Base-by-base conservation (phyloP, 2,329 filamentous ascomycete species). In the Penicillium sp. region DNA sequence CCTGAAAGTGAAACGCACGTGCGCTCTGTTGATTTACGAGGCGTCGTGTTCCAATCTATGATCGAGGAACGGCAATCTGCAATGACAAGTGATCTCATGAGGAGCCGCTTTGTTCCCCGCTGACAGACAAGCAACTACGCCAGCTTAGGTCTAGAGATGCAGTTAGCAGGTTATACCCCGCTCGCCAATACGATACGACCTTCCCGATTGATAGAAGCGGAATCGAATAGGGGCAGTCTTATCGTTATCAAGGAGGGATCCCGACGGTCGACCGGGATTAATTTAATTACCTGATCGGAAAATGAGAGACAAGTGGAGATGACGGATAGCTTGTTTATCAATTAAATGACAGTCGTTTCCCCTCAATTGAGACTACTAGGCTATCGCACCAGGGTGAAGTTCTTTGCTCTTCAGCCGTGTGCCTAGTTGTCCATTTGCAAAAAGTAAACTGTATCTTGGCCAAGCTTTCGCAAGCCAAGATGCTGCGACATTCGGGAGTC, bases 401-500 rank as follows among this genome's bases (percentile, higher is more conserved):
- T n/a, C 25, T n/a, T 10, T 31, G 25, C n/a, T 7, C 12, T 7
- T 14, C 5, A 5, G 7, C 11, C 10, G 11, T 20, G 28, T n/a
- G 22, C 4, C 12, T 35, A 7, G 17, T 35, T 3, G n/a, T 15
- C 11, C 12, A 17, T 4, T 47, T n/a, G 3, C 34, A 3, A 50
- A 37, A 7, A 4, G 10, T 14, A 3, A 50, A 22, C 14, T 10
- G 10, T 14, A 12, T 14, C 5, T 25, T 42, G 39, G 4, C 39
- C 25, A 35, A 43, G 12, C n/a, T 34, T 54, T 14, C 8, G 12
- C 15, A 11, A 39, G 22, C 17, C 47, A 57, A 45, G 41, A 63
- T 63, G 62, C 48, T 38, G 22, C 25, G 22, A 15, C 61, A 51
- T 42, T 22, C 50, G n/a, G 56, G 45, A n/a, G 37, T 55, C 6